Percentiles rank a stretch among this genome's conserved stretches.
phyloP scores from a whole-genome alignment of 441 rosid species.

The Metrosideros polymorpha region DNA sequence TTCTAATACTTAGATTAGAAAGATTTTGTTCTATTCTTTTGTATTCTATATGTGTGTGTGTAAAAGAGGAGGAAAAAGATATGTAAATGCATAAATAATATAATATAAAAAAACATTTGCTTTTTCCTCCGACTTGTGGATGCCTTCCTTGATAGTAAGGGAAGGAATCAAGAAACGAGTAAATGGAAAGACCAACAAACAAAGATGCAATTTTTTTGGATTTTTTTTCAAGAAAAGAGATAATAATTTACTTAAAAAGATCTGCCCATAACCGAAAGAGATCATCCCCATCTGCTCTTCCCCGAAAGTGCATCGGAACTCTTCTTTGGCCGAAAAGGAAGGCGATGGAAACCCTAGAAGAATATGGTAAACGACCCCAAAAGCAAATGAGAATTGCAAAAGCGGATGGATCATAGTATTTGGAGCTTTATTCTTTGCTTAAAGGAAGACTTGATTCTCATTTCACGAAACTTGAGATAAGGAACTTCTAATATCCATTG shows the following conservation, averaged over 20 bases:
- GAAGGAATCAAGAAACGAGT: neutral
- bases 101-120: neutral
- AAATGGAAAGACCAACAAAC: neutral
- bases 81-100: neutral
- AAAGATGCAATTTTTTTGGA: neutral
- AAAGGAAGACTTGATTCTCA: neutral
- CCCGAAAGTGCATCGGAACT: neutral
- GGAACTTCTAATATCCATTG: neutral
- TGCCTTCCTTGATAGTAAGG: neutral
- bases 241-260: neutral
- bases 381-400: neutral
- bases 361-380: neutral
- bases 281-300: neutral
- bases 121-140: neutral
- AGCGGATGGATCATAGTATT: neutral
- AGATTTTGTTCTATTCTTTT: too few relatives aligned
- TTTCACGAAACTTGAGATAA: neutral
- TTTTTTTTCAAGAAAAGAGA: neutral
- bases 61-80: neutral
- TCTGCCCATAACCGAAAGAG: neutral
- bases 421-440: neutral
- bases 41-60: too few relatives aligned
- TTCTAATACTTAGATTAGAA: too few relatives aligned
- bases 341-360: neutral
- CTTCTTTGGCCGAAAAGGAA: neutral